These are phyloP conservation scores for Musa balbisiana DNA, from an alignment of 202 grass and related monocot species.

Conservation along the genomic window DNA sequence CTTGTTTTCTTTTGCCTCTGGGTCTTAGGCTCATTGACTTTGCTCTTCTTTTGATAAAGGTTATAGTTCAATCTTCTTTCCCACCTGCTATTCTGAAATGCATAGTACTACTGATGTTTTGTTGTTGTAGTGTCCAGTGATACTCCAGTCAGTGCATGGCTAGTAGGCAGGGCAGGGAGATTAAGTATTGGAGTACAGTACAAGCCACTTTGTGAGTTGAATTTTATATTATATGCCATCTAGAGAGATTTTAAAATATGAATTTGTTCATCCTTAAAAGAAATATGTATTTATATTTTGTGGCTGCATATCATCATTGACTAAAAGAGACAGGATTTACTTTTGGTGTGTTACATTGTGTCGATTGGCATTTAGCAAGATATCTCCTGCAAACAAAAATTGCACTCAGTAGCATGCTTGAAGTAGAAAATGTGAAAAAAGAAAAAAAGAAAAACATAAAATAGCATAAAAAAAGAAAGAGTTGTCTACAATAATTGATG, in stretches of 20 bases:
- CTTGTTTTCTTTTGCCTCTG: too few relatives aligned
- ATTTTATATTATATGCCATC: constrained; percentile 13
- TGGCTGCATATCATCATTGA: neutral
- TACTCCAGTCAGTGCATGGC: constrained; percentile 55
- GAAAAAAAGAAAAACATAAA: neutral
- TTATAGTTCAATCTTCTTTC: too few relatives aligned
- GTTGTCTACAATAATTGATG: neutral
- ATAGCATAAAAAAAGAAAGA: neutral
- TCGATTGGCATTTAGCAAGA: neutral
- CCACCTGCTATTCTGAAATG: neutral
- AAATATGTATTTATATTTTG: neutral
- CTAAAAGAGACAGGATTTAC: neutral
- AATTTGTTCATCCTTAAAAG: neutral
- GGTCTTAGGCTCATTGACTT: too few relatives aligned
- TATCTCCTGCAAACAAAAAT: too few relatives aligned
- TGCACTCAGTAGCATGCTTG: too few relatives aligned
- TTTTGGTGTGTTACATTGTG: neutral
- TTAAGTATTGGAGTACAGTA: constrained; percentile 70
- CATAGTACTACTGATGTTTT: neutral
- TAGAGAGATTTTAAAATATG: neutral
- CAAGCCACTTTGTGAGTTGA: constrained; percentile 60
- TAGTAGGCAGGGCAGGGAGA: constrained; percentile 58
- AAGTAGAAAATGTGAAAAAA: neutral
- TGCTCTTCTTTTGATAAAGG: too few relatives aligned
- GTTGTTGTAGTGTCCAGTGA: constrained; percentile 35